Conservation (phyloP, 2,329 filamentous ascomycete genomes). For the Coniella lustricola region DNA sequence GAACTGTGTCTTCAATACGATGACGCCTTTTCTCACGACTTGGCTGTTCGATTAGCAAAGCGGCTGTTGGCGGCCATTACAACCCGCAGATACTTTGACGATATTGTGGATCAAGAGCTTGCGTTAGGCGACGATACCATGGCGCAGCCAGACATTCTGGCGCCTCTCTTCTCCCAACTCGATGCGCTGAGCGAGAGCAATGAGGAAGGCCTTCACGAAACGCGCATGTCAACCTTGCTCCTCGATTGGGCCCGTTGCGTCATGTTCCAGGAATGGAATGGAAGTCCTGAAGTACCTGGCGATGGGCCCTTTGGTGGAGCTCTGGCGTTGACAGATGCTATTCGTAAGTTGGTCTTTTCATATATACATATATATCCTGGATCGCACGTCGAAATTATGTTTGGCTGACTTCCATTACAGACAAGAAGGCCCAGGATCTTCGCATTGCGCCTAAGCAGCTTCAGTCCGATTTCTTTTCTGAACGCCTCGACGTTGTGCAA, state of each 20-base stretch:
- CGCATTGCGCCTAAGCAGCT: constrained; percentile 65
- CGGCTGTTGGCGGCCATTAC: constrained; percentile 52
- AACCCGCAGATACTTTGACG: constrained; percentile 43
- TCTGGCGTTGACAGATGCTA: constrained; percentile 61
- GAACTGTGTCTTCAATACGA: constrained; percentile 53
- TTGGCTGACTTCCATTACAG: constrained; percentile 30
- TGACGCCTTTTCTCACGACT: constrained; percentile 55
- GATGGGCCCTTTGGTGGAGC: constrained; percentile 71
- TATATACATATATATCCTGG: no score
- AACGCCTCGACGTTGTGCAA: constrained; percentile 66
- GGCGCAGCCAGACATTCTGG: constrained; percentile 36
- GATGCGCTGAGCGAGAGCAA: constrained; percentile 41
- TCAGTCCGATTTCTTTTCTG: constrained; percentile 66
- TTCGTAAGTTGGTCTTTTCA: constrained; percentile 70
- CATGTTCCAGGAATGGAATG: constrained; percentile 75
- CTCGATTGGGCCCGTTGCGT: constrained; percentile 70
- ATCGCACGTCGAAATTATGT: neutral
- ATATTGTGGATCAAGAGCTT: constrained; percentile 32
- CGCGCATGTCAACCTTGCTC: constrained; percentile 47
- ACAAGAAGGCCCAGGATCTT: constrained; percentile 55
- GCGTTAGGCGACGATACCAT: constrained; percentile 25
- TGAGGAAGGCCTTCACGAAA: constrained; percentile 50
- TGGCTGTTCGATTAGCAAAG: constrained; percentile 51
- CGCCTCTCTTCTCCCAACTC: constrained; percentile 44
- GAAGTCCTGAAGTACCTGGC: constrained; percentile 60